These are phyloP conservation scores for Plasmopara viticola DNA, from an alignment of 352 stramenopile genomes.

Conservation along the genomic window DNA sequence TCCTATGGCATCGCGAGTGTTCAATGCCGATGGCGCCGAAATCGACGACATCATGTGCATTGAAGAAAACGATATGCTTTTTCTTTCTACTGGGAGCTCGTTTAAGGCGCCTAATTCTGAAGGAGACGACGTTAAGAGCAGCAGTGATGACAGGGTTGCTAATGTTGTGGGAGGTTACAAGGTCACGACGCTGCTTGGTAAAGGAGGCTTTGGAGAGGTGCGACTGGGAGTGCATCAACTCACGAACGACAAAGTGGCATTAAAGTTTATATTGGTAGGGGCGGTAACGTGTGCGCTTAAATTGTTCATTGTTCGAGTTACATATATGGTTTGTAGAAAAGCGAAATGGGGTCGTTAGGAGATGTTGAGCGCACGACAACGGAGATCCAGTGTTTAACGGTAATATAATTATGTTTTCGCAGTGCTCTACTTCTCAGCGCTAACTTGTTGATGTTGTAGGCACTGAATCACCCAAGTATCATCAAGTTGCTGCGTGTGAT, in stretches of 20 bases:
- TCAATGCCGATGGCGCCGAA: slow-evolving; percentile 80
- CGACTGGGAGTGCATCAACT: slow-evolving; percentile 73
- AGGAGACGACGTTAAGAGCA: too few species aligned
- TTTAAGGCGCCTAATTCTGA: too few species aligned
- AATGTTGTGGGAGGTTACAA: slow-evolving; percentile 26
- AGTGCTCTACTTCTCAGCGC: too few species aligned
- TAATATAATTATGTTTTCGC: slow-evolving; percentile 6
- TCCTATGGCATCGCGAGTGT: slow-evolving; percentile 72
- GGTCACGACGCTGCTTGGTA: slow-evolving; percentile 65
- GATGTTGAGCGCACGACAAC: slow-evolving; percentile 84
- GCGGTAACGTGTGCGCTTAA: too few species aligned
- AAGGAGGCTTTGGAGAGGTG: slow-evolving; percentile 78
- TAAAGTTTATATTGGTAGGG: slow-evolving; percentile 60
- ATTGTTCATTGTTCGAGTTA: too few species aligned
- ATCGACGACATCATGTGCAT: slow-evolving; percentile 89
- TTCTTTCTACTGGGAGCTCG: slow-evolving; percentile 66
- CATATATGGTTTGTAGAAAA: slow-evolving; percentile 46
- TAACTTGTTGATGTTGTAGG: too few species aligned
- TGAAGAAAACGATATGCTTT: slow-evolving; percentile 87
- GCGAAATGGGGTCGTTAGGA: slow-evolving; percentile 79
- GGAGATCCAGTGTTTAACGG: slow-evolving; percentile 82
- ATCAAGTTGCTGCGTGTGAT: too few species aligned
- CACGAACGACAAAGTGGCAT: slow-evolving; percentile 79
- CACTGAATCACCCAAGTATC: too few species aligned
- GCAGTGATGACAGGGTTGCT: too few species aligned